phyloP scores from a whole-genome alignment of 768 basidiomycete genomes.

The Boletus vermiculosoides region DNA sequence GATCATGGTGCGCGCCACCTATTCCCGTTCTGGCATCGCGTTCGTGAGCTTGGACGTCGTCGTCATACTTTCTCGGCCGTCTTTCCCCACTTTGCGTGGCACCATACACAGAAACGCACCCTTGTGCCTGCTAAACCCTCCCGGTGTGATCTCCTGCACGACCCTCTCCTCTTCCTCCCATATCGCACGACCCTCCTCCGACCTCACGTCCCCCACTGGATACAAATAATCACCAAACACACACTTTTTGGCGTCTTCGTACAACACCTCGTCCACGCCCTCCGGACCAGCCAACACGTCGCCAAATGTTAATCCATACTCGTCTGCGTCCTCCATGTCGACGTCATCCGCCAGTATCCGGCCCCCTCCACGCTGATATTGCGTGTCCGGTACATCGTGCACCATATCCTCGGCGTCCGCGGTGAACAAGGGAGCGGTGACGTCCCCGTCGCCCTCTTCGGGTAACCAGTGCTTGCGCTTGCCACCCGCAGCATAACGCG shows the following conservation, averaged over 20 bases:
- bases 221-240: slow-evolving; percentile 92
- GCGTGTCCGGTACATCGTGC: too few species aligned
- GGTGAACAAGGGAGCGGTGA: too few species aligned
- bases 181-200: slow-evolving; percentile 37
- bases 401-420: too few species aligned
- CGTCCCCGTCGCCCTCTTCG: too few species aligned
- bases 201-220: slow-evolving; percentile 84
- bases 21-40: too few species aligned
- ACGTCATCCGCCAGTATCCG: too few species aligned
- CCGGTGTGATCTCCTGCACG: slow-evolving; percentile 26
- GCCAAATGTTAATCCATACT: too few species aligned
- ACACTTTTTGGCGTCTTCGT: slow-evolving; percentile 69
- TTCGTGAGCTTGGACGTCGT: not conserved
- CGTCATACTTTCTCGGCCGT: slow-evolving; percentile 4
- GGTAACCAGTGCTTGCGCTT: too few species aligned
- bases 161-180: slow-evolving; percentile 32
- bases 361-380: too few species aligned
- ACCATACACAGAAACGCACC: slow-evolving; percentile 20
- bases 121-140: slow-evolving; percentile 6
- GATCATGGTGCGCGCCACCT: not conserved
- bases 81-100: slow-evolving; percentile 24
- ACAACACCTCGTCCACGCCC: slow-evolving; percentile 42
- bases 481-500: too few species aligned
- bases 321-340: too few species aligned
- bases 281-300: too few species aligned